These are phyloP conservation scores for Boletellus deceptivus DNA, from an alignment of 1,284 basidiomycete species.

Conservation along the genomic window DNA sequence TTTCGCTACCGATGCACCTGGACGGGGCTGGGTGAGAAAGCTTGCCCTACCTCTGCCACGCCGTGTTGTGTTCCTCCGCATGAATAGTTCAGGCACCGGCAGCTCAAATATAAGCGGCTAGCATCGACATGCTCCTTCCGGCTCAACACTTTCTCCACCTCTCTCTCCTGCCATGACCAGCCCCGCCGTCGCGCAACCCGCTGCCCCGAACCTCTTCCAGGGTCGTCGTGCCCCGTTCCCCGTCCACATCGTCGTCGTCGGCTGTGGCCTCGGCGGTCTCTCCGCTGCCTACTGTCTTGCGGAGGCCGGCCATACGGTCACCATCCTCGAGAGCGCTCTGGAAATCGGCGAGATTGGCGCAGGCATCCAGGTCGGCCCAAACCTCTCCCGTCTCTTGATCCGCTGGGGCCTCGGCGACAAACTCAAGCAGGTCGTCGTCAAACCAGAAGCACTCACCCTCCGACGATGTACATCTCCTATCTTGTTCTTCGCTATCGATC, in stretches of 20 bases:
- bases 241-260: conserved; percentile 47
- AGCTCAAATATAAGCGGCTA: not conserved
- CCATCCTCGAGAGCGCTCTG: conserved; percentile 42
- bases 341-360: conserved; percentile 46
- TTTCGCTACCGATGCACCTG: too few species aligned
- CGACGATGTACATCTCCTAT: conserved; percentile 40
- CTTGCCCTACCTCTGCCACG: too few species aligned
- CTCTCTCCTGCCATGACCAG: not conserved
- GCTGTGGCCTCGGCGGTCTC: conserved; percentile 53
- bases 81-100: not conserved
- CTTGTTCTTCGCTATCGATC: not conserved
- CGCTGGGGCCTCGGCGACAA: conserved; percentile 51
- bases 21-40: too few species aligned
- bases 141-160: not conserved
- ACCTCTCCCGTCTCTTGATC: conserved; percentile 47
- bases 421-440: conserved; percentile 41
- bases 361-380: conserved; percentile 49
- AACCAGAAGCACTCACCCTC: conserved; percentile 43
- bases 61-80: not conserved
- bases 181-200: not conserved
- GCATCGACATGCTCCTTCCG: not conserved
- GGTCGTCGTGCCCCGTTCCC: conserved; percentile 27
- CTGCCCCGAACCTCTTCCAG: conserved; percentile 18
- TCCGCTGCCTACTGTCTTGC: conserved; percentile 46
- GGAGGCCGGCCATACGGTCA: conserved; percentile 48